Base-by-base conservation (phyloP, 2,329 filamentous ascomycete genomes). In the Fusarium austroafricanum region DNA sequence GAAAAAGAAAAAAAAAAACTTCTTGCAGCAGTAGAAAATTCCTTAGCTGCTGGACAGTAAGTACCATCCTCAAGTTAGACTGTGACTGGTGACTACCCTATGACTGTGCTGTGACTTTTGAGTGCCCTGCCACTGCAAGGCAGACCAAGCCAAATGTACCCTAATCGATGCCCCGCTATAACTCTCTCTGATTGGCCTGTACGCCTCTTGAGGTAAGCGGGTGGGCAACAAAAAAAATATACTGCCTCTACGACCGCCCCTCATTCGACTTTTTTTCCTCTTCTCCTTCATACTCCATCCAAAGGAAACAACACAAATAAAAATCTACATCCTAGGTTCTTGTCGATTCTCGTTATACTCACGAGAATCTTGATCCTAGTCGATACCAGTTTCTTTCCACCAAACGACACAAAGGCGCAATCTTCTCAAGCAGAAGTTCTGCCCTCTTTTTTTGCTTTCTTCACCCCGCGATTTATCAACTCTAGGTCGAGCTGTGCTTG, bases 401-500 rank as follows among this genome's bases (percentile, higher is more conserved):
- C 40, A 53, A 52, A 51, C 60, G 52, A 64, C 37, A 71, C 53
- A 56, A 73, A 61, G 65, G 71, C 71, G 75, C 78, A 78, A 76
- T 69, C 75, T 78, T 78, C 75, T 71, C 65, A 20, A 62, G 60
- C 54, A 75, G 76, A 73, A 78, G 73, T 68, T 68, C 76, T 79
- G 78, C 73, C 68, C 75, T 80, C 77, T 77, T 78, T 79, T 64
- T 65, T 71, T 26, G 51, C 65, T 69, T 64, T 64, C 68, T 67
- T 73, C 75, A 73, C 79, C 78, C 78, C 78, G 73, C 81, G 79
- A 69, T 67, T 67, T 79, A 76, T 72, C 72, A 75, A 78, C 78
- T 83, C 85, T 89, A 89, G 90, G 87, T 93, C 88, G 91, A 89
- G 87, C 90, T 84, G 84, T 82, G 91, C 90, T 91, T 93, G 92